Evolutionary conservation across 2,329 filamentous ascomycete genomes (phyloP).

Genomic region (Alternaria arbusti): DNA sequence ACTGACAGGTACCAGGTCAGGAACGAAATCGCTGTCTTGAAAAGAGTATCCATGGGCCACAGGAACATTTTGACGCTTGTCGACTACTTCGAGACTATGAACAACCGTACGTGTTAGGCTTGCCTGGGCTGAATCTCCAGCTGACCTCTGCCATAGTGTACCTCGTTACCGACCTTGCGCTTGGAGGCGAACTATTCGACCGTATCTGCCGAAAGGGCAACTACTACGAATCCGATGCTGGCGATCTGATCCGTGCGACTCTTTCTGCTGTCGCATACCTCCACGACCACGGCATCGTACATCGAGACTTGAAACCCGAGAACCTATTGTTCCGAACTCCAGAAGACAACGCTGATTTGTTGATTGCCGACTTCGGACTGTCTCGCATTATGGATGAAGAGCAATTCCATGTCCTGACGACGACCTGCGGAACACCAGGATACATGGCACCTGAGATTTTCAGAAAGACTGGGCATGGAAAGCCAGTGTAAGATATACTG

Average conservation of each 20-base stretch:
- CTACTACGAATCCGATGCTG: slow-evolving; percentile 97
- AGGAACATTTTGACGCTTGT: slow-evolving; percentile 97
- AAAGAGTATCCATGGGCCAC: slow-evolving; percentile 98
- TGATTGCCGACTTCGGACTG: slow-evolving; percentile 96
- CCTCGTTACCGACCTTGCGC: slow-evolving; percentile 93
- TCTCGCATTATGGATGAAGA: slow-evolving; percentile 99
- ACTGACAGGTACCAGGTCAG: slow-evolving; percentile 69
- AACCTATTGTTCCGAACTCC: slow-evolving; percentile 96
- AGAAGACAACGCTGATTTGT: slow-evolving; percentile 94
- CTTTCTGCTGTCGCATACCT: slow-evolving; percentile 98
- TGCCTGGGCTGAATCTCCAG: neutral
- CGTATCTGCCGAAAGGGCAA: slow-evolving; percentile 98
- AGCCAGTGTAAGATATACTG: slow-evolving; percentile 72
- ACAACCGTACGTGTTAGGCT: slow-evolving; percentile 71
- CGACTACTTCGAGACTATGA: slow-evolving; percentile 99
- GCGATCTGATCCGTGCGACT: slow-evolving; percentile 91
- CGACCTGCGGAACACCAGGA: slow-evolving; percentile 94
- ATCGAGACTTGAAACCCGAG: slow-evolving; percentile 96
- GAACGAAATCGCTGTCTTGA: slow-evolving; percentile 97
- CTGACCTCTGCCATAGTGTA: slow-evolving; percentile 66
- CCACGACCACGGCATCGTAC: slow-evolving; percentile 97
- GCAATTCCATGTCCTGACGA: slow-evolving; percentile 96
- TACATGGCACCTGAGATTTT: slow-evolving; percentile 99
- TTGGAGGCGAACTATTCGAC: slow-evolving; percentile 96
- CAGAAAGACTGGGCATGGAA: slow-evolving; percentile 97